Percentiles rank a stretch among this genome's conserved stretches.
phyloP scores from a whole-genome alignment of 495 filamentous ascomycete genomes.

The Beverwykella pulmonaria region DNA sequence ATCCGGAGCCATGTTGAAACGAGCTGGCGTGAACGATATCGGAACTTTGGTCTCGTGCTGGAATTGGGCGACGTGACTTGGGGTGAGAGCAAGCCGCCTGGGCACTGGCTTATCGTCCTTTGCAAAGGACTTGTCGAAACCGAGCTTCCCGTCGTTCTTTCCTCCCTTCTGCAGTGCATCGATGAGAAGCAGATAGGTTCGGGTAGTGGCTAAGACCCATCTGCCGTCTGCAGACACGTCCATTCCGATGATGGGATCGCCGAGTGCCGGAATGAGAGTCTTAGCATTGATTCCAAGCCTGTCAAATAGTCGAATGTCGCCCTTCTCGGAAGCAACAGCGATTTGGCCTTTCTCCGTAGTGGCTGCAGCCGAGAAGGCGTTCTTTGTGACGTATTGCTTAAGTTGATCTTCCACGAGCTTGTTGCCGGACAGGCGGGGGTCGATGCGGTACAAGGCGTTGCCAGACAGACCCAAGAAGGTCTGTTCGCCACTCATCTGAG shows the following conservation, averaged over 20 bases:
- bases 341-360: constrained; percentile 96
- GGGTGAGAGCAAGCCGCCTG: constrained; percentile 82
- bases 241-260: constrained; percentile 91
- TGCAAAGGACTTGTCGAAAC: constrained; percentile 90
- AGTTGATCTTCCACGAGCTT: constrained; percentile 91
- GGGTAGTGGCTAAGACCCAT: constrained; percentile 93
- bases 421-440: constrained; percentile 85
- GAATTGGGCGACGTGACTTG: constrained; percentile 92
- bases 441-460: constrained; percentile 92
- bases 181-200: constrained; percentile 91
- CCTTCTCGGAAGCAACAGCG: constrained; percentile 95
- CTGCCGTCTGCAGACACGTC: constrained; percentile 93
- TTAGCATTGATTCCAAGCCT: constrained; percentile 96
- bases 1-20: constrained; percentile 90
- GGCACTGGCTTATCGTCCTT: constrained; percentile 94
- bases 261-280: constrained; percentile 92
- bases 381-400: constrained; percentile 95
- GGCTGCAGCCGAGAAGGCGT: constrained; percentile 90
- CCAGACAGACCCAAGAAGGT: constrained; percentile 89
- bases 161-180: constrained; percentile 88
- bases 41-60: constrained; percentile 88
- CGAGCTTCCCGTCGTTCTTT: constrained; percentile 96
- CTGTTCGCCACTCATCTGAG: constrained; percentile 94
- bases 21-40: constrained; percentile 84
- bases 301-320: constrained; percentile 95